Evolutionary conservation across 1,284 basidiomycete species (phyloP).

Genomic region (Puccinia horiana): DNA sequence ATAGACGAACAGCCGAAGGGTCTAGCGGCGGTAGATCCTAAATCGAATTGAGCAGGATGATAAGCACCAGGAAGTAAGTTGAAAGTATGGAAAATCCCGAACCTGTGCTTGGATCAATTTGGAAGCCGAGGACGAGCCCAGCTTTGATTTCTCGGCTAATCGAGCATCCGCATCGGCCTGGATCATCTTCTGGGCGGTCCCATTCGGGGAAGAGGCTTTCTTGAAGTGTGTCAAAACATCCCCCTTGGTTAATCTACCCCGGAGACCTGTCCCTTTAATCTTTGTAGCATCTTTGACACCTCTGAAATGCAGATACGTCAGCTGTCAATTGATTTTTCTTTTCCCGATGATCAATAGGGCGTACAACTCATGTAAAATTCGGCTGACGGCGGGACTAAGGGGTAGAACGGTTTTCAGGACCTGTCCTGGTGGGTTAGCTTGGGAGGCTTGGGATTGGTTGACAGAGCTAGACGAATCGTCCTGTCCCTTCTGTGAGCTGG

Average conservation of each 20-base stretch:
- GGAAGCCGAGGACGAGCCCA: conserved; percentile 8
- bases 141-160: conserved; percentile 33
- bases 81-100: not conserved
- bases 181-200: conserved; percentile 49
- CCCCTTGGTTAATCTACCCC: conserved; percentile 61
- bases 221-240: conserved; percentile 60
- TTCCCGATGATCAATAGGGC: not conserved
- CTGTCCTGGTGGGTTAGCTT: not conserved
- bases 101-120: not conserved
- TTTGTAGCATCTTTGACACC: conserved; percentile 55
- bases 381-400: conserved; percentile 44
- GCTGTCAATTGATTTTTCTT: conserved; percentile 56
- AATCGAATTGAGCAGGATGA: not conserved
- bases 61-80: not conserved
- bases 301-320: conserved; percentile 56
- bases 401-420: conserved; percentile 25
- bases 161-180: conserved; percentile 28
- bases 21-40: conserved; percentile 13
- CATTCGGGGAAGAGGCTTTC: conserved; percentile 53
- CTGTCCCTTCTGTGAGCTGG: not conserved
- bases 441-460: not conserved
- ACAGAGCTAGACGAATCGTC: not conserved
- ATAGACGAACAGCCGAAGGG: conserved; percentile 27
- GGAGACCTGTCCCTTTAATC: conserved; percentile 60
- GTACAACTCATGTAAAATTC: conserved; percentile 28